These are phyloP conservation scores for Camelina hispida DNA, from an alignment of 345 rosid species.

Conservation along the genomic window DNA sequence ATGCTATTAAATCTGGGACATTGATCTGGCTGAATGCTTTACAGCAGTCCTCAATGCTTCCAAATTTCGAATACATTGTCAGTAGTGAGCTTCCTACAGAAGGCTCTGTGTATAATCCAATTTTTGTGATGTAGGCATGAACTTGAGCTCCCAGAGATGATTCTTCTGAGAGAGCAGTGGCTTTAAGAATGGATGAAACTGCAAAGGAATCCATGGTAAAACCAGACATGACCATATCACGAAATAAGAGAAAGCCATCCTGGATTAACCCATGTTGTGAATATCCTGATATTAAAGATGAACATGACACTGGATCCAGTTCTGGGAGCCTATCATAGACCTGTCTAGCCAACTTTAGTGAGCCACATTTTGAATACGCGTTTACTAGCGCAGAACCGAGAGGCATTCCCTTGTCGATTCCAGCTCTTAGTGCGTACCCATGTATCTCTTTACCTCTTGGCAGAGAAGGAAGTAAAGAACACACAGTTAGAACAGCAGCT, in stretches of 20 bases:
- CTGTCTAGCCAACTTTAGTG: conserved; percentile 57
- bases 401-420: conserved; percentile 47
- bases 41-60: conserved; percentile 63
- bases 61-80: conserved; percentile 72
- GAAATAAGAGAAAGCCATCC: conserved; percentile 58
- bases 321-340: conserved; percentile 62
- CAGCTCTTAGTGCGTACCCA: conserved; percentile 57
- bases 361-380: conserved; percentile 59
- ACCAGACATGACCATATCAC: conserved; percentile 51
- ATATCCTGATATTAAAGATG: conserved; percentile 68
- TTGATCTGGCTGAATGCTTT: conserved; percentile 62
- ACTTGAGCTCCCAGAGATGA: conserved; percentile 66
- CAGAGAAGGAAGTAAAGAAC: conserved; percentile 51
- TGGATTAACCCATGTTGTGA: conserved; percentile 57
- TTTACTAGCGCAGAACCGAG: conserved; percentile 62
- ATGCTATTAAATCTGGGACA: conserved; percentile 66
- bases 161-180: conserved; percentile 48
- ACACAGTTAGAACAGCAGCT: conserved; percentile 56
- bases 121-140: conserved; percentile 58
- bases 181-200: conserved; percentile 62
- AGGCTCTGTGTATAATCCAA: conserved; percentile 58
- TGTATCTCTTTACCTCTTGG: conserved; percentile 67
- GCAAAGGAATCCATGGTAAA: conserved; percentile 57
- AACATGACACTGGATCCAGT: conserved; percentile 60
- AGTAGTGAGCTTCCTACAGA: conserved; percentile 77